Conservation (phyloP, 441 rosid genomes). For the Francoa sonchifolia region DNA sequence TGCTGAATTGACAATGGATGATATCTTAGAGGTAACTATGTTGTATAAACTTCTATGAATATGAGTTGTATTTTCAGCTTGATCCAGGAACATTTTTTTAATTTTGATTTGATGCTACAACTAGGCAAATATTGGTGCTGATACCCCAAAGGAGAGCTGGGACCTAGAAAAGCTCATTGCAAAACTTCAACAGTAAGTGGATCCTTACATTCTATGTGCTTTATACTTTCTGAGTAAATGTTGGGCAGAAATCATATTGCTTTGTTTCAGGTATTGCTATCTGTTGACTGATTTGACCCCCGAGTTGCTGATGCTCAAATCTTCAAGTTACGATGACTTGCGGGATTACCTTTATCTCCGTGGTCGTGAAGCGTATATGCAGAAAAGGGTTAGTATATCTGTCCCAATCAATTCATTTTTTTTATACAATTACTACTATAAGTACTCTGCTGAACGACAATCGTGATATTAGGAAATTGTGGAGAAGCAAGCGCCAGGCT, state of each 20-base stretch:
- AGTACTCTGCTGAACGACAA: too few relatives aligned
- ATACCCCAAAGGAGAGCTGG: slow-evolving; percentile 69
- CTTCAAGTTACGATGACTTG: slow-evolving; percentile 57
- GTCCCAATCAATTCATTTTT: neutral
- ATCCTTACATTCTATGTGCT: slow-evolving; percentile 7
- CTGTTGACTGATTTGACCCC: slow-evolving; percentile 69
- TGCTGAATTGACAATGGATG: slow-evolving; percentile 96
- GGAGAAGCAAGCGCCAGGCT: slow-evolving; percentile 77
- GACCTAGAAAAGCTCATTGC: slow-evolving; percentile 87
- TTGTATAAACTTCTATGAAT: slow-evolving; percentile 8
- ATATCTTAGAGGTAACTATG: slow-evolving; percentile 69
- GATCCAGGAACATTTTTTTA: slow-evolving; percentile 5
- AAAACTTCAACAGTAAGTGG: slow-evolving; percentile 77
- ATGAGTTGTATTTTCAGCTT: neutral
- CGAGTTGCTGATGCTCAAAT: slow-evolving; percentile 50
- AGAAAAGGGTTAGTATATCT: slow-evolving; percentile 56
- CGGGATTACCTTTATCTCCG: slow-evolving; percentile 67
- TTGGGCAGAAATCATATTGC: neutral
- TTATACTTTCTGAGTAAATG: neutral
- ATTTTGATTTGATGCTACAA: slow-evolving; percentile 9
- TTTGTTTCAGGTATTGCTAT: slow-evolving; percentile 68
- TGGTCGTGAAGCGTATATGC: slow-evolving; percentile 86
- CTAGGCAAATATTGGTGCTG: slow-evolving; percentile 87
- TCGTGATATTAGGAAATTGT: slow-evolving; percentile 65
- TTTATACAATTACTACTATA: too few relatives aligned